phyloP scores from a whole-genome alignment of 1,284 basidiomycete genomes.

The Tilletia setariae region DNA sequence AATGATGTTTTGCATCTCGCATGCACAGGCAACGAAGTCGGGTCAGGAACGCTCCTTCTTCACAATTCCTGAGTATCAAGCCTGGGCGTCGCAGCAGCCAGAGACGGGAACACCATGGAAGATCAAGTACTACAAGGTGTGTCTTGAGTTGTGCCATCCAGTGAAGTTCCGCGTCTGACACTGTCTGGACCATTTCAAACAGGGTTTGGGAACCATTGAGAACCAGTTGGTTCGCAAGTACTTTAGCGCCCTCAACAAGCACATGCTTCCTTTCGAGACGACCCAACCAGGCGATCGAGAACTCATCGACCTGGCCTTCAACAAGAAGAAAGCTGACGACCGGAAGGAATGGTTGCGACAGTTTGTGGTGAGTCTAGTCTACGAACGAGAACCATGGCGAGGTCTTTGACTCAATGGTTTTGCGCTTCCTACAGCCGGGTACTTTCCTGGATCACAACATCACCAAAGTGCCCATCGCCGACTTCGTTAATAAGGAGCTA shows the following conservation, averaged over 20 bases:
- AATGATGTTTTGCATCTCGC: constrained; percentile 23
- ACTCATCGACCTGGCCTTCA: constrained; percentile 96
- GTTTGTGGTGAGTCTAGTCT: constrained; percentile 66
- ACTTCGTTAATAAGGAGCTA: constrained; percentile 98
- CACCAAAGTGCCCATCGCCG: constrained; percentile 78
- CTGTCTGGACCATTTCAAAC: neutral
- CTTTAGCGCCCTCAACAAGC: constrained; percentile 86
- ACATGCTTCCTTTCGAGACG: constrained; percentile 86
- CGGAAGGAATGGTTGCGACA: constrained; percentile 97
- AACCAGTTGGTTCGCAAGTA: constrained; percentile 87
- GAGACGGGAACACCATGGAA: constrained; percentile 82
- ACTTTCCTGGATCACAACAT: constrained; percentile 89
- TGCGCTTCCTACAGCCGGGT: constrained; percentile 66
- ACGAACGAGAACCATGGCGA: constrained; percentile 31
- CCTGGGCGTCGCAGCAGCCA: constrained; percentile 79
- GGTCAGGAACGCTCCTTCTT: constrained; percentile 83
- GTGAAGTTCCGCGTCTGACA: neutral
- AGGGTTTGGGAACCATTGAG: constrained; percentile 95
- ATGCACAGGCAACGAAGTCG: constrained; percentile 65
- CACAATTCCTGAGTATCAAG: constrained; percentile 94
- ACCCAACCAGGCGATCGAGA: constrained; percentile 78
- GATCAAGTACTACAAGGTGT: constrained; percentile 67
- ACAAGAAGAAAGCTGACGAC: constrained; percentile 98
- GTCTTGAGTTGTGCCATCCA: neutral
- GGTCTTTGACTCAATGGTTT: too few relatives aligned